A percentile compares a stretch with the other conserved stretches of the same genome.
Conservation (phyloP, 441 rosid species). For the Manihot esculenta region DNA sequence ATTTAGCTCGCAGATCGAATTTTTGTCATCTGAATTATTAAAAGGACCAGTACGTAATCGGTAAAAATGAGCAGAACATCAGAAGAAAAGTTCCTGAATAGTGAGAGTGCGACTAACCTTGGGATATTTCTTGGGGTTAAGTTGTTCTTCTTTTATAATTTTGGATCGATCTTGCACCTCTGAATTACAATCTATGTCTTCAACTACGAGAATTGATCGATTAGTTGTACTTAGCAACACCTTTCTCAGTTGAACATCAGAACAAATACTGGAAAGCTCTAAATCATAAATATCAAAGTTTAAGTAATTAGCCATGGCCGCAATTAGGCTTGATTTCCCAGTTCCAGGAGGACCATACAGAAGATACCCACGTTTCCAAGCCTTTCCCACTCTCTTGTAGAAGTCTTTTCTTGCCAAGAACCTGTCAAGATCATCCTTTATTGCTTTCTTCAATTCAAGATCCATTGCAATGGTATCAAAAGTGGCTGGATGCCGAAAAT, state of each 20-base stretch:
- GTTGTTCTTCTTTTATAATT: not conserved
- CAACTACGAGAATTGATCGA: conserved; percentile 36
- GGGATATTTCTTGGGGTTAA: no score
- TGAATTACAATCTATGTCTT: conserved; percentile 44
- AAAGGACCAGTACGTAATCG: no score
- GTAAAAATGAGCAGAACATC: no score
- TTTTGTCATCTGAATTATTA: no score
- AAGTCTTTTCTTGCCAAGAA: conserved; percentile 35
- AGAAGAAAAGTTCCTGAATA: no score
- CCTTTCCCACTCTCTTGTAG: conserved; percentile 35
- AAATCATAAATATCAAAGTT: conserved; percentile 40
- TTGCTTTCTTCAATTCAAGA: conserved; percentile 27
- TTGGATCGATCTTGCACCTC: conserved; percentile 15
- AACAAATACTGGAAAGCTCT: conserved; percentile 28
- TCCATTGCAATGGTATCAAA: conserved; percentile 45
- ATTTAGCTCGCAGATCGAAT: no score
- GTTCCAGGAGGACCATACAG: conserved; percentile 50
- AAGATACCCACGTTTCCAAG: conserved; percentile 50
- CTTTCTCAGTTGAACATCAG: conserved; percentile 28
- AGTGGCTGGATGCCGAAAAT: conserved; percentile 39
- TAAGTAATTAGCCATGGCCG: conserved; percentile 48
- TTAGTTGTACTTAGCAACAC: conserved; percentile 27
- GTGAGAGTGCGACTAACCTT: no score
- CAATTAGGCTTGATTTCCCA: conserved; percentile 47
- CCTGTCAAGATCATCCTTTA: conserved; percentile 38